Base-by-base conservation (phyloP, 345 rosid species). In the Eucalyptus microcorys region DNA sequence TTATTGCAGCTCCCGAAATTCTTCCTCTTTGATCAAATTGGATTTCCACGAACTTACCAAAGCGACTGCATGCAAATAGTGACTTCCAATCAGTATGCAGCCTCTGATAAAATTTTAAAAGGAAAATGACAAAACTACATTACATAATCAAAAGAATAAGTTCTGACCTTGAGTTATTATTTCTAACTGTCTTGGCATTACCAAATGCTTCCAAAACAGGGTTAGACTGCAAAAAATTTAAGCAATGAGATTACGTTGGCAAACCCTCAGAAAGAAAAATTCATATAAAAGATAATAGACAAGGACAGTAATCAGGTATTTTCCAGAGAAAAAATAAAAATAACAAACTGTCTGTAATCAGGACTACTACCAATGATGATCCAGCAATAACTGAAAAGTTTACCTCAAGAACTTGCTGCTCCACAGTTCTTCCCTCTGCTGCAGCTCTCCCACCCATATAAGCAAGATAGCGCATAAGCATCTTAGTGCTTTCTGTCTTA, bases 191-290 rank as follows among this genome's bases (percentile, higher is more conserved):
- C 94, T 98, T 98, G 49, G 99, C 99, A 89, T 98, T 98, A 43
- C 99, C 99, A 95, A 98, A 98, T 87, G 99, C 99, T 96, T 98
- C 99, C 89, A 98, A 92, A 88, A 98, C 98, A 88, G 99, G 99
- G 93, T 98, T 98, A 59, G 99, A 98, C 99, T 98, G 93, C 91
- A 89, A 89, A 90, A 91, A 81, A 87, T 71, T 86, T 59, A 81
- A 85, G 68, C 49, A 43, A 57, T 88, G 45, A 71, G 19, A 85
- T 49, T 13, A 32, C 5, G 1, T 34, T 45, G 40, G 47, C 37
- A 48, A 17, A 47, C 30, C 19, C 53, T 43, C 37, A 79, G 57
- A 49, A 87, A 30, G 15, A 49, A 66, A 85, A 49, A 91, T 49
- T 47, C 66, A 64, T 55, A 50, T 49, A 68, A 71, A 86, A 84